Percentiles rank a stretch among this genome's conserved stretches.
phyloP scores from a whole-genome alignment of 805 yeast genomes.

The Danielia reshetovae region DNA sequence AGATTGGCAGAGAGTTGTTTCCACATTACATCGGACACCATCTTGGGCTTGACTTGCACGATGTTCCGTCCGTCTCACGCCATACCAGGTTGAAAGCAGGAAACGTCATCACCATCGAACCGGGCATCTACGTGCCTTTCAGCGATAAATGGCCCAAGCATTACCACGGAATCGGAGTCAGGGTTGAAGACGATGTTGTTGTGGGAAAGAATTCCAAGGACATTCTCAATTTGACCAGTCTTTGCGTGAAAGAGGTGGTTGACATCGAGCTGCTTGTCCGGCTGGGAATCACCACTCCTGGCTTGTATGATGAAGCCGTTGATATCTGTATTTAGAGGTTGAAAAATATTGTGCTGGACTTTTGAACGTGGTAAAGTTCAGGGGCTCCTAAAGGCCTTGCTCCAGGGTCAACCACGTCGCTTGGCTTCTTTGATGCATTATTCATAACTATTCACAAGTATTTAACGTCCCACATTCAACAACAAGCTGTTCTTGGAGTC shows the following conservation, averaged over 20 bases:
- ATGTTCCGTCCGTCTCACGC: constrained; percentile 63
- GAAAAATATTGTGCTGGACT: too few species aligned
- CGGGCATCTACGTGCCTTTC: constrained; percentile 88
- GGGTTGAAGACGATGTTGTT: constrained; percentile 92
- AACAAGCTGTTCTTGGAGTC: constrained; percentile 51
- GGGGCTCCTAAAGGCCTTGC: too few species aligned
- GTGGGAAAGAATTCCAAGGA: constrained; percentile 59
- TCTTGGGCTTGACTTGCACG: constrained; percentile 89
- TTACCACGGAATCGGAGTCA: constrained; percentile 84
- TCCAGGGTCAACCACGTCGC: too few species aligned
- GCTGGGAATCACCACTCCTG: constrained; percentile 55
- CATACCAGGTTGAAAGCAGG: constrained; percentile 52
- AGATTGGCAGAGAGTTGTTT: constrained; percentile 53
- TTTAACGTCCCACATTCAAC: constrained; percentile 64
- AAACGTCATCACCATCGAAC: constrained; percentile 92
- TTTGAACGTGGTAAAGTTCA: too few species aligned
- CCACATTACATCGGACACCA: constrained; percentile 98
- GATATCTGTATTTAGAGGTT: too few species aligned
- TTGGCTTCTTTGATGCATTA: background rate
- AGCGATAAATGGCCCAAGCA: constrained; percentile 68
- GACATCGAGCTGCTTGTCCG: constrained; percentile 73
- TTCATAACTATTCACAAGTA: constrained; percentile 2
- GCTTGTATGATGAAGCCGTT: constrained; percentile 31
- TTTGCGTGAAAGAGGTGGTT: constrained; percentile 78
- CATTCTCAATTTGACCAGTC: constrained; percentile 58